Evolutionary conservation across 805 yeast species (phyloP), one percentile per base, ranked within the genome.

Genomic region (Cyberlindnera xishuangbannaensis): DNA sequence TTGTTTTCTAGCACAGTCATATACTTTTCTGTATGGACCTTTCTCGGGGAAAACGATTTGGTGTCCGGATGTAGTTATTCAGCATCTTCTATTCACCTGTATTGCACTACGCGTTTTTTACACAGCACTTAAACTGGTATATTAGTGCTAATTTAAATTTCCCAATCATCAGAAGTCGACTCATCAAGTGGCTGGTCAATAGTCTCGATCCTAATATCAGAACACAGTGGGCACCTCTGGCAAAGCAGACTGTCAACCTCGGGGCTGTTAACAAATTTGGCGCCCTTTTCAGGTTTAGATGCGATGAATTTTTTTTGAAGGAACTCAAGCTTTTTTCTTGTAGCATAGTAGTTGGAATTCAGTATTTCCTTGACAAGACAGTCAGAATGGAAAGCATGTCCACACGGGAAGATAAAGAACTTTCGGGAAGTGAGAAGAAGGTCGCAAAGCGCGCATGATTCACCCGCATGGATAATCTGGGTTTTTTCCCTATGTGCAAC

Each of bases 361-460:
- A 80, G 51, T 21, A 82, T 73, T 24, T 62, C 62, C 36, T 73
- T 70, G 6, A 82, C 72, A n/a, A 86, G 56, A 61, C 98, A 92
- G 53, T 87, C 95, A 32, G 78, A 78, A 53, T 92, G 97, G 59
- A 84, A 83, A 5, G 84, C 75, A 55, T 92, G 98, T 36, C 73
- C 81, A 53, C 98, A 92, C 1, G 96, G 96, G 51, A 85, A 92
- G 5, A 78, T 75, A 34, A 79, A 69, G 46, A 87, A 87, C 51
- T 76, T 82, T 37, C 86, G 71, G 4, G 78, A 72, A 3, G 85
- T 69, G 28, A 90, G 62, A 7, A 92, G 69, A 44, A 70, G 70
- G n/a, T 65, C 60, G 56, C 97, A 90, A 4, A 76, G 44, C 27
- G 70, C 62, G 60, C 98, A 92, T 1, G 90, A 72, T 42, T 80